Percentiles rank a stretch among this genome's conserved stretches.
phyloP scores from a whole-genome alignment of 139 green algal species.

The Gonium pectorale region DNA sequence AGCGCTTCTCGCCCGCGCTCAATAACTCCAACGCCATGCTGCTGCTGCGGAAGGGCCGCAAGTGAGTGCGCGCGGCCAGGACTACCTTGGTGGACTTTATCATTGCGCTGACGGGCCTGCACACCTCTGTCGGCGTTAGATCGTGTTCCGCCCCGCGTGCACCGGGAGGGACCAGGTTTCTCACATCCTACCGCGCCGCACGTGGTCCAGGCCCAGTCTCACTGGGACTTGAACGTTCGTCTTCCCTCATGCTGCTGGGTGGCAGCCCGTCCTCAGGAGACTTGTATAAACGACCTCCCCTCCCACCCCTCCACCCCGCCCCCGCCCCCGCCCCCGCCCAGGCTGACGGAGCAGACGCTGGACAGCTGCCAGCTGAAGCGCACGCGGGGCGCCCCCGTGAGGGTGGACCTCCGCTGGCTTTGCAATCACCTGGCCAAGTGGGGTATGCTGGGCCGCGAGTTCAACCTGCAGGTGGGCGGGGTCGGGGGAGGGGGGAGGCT shows the following conservation, averaged over 20 bases:
- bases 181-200: too few species aligned
- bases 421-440: slow-evolving; percentile 78
- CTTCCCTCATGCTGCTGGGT: too few species aligned
- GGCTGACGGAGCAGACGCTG: slow-evolving; percentile 81
- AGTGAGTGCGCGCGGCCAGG: too few species aligned
- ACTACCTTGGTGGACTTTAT: too few species aligned
- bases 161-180: too few species aligned
- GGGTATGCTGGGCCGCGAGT: slow-evolving; percentile 75
- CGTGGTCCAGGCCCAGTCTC: too few species aligned
- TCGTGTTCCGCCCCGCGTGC: too few species aligned
- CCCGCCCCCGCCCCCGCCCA: slow-evolving; percentile 5
- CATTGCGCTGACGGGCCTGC: too few species aligned
- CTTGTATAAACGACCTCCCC: too few species aligned
- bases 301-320: neutral
- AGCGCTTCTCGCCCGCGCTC: slow-evolving; percentile 53
- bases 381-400: slow-evolving; percentile 55
- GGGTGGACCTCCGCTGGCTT: slow-evolving; percentile 74
- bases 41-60: slow-evolving; percentile 77
- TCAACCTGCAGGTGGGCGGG: slow-evolving; percentile 62
- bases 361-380: slow-evolving; percentile 82
- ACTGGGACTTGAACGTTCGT: too few species aligned
- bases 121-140: too few species aligned
- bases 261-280: too few species aligned
- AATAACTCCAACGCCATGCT: slow-evolving; percentile 58
- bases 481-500: neutral